These are phyloP conservation scores for Arachnomyces sp. DNA, from an alignment of 2,329 filamentous ascomycete species.

Conservation along the genomic window DNA sequence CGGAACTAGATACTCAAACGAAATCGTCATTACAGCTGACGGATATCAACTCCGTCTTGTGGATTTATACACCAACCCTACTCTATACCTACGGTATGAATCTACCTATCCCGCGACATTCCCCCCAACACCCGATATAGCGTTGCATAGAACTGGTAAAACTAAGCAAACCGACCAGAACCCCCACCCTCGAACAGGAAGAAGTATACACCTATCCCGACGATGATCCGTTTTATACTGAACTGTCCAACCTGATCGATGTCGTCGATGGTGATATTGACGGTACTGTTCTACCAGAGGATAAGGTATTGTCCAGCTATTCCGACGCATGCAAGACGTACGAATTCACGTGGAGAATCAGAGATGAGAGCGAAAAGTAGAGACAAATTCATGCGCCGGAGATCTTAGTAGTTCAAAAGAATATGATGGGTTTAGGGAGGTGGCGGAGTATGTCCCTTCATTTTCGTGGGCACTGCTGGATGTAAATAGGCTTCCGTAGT, in stretches of 20 bases:
- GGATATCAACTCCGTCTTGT: constrained; percentile 4
- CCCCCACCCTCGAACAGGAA: background rate
- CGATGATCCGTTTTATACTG: constrained; percentile 2
- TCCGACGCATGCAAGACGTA: constrained; percentile 2
- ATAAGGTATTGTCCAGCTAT: background rate
- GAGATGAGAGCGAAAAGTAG: background rate
- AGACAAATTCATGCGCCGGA: too few species aligned
- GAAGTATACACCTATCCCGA: background rate
- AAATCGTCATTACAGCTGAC: constrained; percentile 1
- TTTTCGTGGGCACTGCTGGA: too few species aligned
- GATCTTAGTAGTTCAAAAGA: too few species aligned
- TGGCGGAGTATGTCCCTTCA: too few species aligned
- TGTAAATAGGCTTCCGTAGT: too few species aligned
- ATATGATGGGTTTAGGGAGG: too few species aligned
- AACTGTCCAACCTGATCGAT: background rate
- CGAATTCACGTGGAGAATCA: constrained; percentile 3
- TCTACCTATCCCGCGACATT: too few species aligned
- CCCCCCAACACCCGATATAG: too few species aligned
- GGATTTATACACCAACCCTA: background rate
- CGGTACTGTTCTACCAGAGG: background rate
- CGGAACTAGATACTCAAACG: constrained; percentile 2
- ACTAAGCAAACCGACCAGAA: too few species aligned
- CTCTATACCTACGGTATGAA: background rate
- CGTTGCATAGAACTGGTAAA: too few species aligned
- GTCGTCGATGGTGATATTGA: background rate